A percentile compares a stretch with the other conserved stretches of the same genome.
Evolutionary conservation across 306 rosid genomes (phyloP).

Genomic region (Hylodesmum podocarpum): DNA sequence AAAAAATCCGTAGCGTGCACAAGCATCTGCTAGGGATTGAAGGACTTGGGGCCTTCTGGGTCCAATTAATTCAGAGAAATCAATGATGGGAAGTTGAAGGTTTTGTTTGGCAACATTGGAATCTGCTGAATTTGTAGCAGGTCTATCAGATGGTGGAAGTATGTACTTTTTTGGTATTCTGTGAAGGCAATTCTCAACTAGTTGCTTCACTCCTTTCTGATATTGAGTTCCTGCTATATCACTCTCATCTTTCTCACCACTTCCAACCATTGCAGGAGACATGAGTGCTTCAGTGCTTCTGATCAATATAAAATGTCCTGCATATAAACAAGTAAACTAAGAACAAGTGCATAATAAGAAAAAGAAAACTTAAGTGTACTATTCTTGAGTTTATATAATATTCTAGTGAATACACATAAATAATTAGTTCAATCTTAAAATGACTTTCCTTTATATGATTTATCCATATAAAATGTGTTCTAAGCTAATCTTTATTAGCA

Average conservation of each 20-base stretch:
- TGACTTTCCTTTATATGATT: neutral
- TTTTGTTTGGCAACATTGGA: constrained; percentile 15
- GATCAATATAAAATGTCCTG: neutral
- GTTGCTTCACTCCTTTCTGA: constrained; percentile 75
- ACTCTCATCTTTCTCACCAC: neutral
- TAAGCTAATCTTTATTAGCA: too few relatives aligned
- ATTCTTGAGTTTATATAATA: neutral
- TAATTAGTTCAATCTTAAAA: neutral
- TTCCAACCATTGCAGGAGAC: constrained; percentile 57
- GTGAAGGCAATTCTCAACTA: constrained; percentile 56
- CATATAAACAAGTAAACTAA: neutral
- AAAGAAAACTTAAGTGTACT: neutral
- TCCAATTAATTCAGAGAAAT: constrained; percentile 62
- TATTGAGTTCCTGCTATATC: constrained; percentile 27
- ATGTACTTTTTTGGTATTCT: constrained; percentile 64
- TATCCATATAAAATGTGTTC: too few relatives aligned
- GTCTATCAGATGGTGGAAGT: constrained; percentile 64
- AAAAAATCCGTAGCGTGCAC: constrained; percentile 69
- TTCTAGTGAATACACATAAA: neutral
- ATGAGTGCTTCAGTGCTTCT: constrained; percentile 30
- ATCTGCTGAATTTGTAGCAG: constrained; percentile 9
- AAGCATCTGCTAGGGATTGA: constrained; percentile 59
- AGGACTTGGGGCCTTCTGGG: constrained; percentile 55
- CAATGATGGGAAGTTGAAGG: constrained; percentile 68
- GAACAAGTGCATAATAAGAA: neutral